Percentiles rank a stretch among this genome's conserved stretches.
Conservation (phyloP, 176 grass and related monocot genomes). For the Ensete ventricosum region DNA sequence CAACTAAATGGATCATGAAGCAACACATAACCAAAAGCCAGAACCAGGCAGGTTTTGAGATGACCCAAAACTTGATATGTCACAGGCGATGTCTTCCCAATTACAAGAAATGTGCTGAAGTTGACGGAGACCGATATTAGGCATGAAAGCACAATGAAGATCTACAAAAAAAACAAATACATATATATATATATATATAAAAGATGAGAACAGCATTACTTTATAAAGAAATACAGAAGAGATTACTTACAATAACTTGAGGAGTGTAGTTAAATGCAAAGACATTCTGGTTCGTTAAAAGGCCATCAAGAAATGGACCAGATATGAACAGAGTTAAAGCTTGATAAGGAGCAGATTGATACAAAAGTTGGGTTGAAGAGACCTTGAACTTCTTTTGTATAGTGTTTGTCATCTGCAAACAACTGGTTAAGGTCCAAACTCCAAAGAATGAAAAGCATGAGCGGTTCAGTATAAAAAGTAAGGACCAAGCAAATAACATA, state of each 20-base stretch:
- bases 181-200: background rate
- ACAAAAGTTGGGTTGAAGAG: conserved; percentile 23
- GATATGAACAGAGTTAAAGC: conserved; percentile 10
- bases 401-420: conserved; percentile 23
- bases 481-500: background rate
- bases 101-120: conserved; percentile 97
- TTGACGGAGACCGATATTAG: conserved; percentile 95
- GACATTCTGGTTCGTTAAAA: conserved; percentile 15
- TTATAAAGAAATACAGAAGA: conserved; percentile 6
- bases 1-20: conserved; percentile 96
- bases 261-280: conserved; percentile 18
- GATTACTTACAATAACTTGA: conserved; percentile 21
- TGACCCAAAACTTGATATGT: conserved; percentile 97
- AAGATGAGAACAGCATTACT: conserved; percentile 17
- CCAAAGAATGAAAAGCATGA: background rate
- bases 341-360: conserved; percentile 18
- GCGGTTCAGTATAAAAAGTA: background rate
- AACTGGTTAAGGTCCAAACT: conserved; percentile 26
- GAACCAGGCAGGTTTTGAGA: conserved; percentile 93
- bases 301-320: conserved; percentile 18
- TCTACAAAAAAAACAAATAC: conserved; percentile 44
- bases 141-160: conserved; percentile 93
- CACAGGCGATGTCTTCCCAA: conserved; percentile 94
- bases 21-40: conserved; percentile 87
- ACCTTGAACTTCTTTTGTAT: conserved; percentile 25